phyloP scores from a whole-genome alignment of 306 rosid species.

The Medicago truncatula region DNA sequence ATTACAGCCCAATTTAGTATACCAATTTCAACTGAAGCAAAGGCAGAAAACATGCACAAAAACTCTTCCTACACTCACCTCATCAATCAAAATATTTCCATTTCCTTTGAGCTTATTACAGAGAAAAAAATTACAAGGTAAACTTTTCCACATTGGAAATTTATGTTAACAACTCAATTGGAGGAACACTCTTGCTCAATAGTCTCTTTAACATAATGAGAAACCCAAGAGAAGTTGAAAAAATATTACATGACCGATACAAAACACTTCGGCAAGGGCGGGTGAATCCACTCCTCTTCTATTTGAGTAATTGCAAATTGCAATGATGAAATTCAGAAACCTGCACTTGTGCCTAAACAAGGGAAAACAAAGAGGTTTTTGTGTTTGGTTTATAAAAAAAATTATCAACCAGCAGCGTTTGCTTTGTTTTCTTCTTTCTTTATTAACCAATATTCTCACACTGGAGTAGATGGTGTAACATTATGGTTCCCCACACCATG shows the following conservation, averaged over 20 bases:
- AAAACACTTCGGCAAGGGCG: constrained; percentile 44
- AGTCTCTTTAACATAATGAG: constrained; percentile 31
- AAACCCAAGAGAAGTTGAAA: constrained; percentile 26
- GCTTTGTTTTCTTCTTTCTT: constrained; percentile 33
- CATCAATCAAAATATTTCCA: neutral
- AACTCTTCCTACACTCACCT: constrained; percentile 1
- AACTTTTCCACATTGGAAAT: constrained; percentile 35
- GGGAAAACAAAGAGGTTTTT: constrained; percentile 35
- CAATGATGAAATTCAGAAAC: constrained; percentile 44
- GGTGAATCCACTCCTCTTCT: constrained; percentile 42
- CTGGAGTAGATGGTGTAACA: constrained; percentile 46
- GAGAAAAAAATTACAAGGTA: constrained; percentile 32
- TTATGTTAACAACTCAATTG: constrained; percentile 35
- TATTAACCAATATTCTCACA: constrained; percentile 39
- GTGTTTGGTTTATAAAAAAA: constrained; percentile 55
- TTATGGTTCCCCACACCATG: constrained; percentile 64
- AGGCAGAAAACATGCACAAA: neutral
- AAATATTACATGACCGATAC: constrained; percentile 36
- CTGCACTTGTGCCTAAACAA: constrained; percentile 49
- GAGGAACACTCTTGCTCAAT: constrained; percentile 42
- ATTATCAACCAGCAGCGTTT: constrained; percentile 46
- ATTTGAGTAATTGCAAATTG: constrained; percentile 49
- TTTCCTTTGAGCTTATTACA: constrained; percentile 29
- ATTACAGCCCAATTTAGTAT: neutral
- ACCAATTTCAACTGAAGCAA: neutral